A percentile compares a stretch with the other conserved stretches of the same genome.
These are phyloP conservation scores for Abelmoschus esculentus DNA, from an alignment of 345 rosid genomes.

Conservation along the genomic window DNA sequence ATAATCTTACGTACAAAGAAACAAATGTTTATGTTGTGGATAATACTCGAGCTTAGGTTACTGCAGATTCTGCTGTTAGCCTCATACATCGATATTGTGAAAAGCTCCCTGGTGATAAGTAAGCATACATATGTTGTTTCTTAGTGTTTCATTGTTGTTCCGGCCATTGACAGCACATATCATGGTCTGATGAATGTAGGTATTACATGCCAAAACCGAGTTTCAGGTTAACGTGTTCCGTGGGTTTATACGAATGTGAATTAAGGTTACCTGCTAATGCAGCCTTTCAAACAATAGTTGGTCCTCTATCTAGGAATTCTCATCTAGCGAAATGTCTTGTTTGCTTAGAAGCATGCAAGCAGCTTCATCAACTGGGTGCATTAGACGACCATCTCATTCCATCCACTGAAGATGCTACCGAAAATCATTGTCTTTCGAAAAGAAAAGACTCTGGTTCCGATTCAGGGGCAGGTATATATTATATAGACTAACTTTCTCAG, in stretches of 20 bases:
- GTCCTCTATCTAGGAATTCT: constrained; percentile 43
- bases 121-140: constrained; percentile 7
- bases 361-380: constrained; percentile 50
- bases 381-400: constrained; percentile 51
- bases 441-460: background rate
- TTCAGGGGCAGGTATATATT: constrained; percentile 32
- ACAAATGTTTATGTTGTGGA: constrained; percentile 31
- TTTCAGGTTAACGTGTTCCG: constrained; percentile 30
- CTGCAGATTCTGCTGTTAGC: constrained; percentile 47
- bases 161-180: constrained; percentile 1
- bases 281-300: constrained; percentile 43
- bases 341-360: constrained; percentile 70
- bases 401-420: constrained; percentile 24
- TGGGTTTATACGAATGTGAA: constrained; percentile 32
- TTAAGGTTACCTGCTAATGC: constrained; percentile 48
- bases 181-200: constrained; percentile 26
- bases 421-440: constrained; percentile 19
- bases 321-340: constrained; percentile 50
- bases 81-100: constrained; percentile 42
- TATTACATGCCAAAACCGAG: constrained; percentile 38
- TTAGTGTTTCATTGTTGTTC: background rate
- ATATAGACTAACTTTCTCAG: background rate
- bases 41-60: constrained; percentile 47
- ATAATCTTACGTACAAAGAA: constrained; percentile 26
- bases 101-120: constrained; percentile 57